phyloP scores from a whole-genome alignment of 106 monocot genomes.

The Allium sativum region DNA sequence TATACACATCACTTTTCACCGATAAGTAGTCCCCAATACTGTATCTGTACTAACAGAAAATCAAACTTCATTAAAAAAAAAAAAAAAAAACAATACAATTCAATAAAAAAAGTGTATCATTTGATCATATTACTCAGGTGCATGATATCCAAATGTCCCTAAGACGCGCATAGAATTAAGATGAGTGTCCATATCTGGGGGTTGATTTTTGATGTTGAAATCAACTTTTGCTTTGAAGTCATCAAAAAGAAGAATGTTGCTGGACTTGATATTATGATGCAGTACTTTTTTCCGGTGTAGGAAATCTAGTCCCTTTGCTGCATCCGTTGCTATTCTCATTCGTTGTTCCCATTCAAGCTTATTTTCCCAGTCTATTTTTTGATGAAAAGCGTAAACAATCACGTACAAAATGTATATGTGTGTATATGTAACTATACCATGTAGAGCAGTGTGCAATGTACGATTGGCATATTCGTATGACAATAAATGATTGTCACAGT shows the following conservation, averaged over 20 bases:
- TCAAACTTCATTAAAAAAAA: not conserved
- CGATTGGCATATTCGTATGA: not conserved
- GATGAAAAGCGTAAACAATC: not conserved
- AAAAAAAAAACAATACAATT: not conserved
- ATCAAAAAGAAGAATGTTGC: constrained; percentile 3
- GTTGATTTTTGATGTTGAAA: not conserved
- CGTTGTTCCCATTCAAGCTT: not conserved
- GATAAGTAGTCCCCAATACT: constrained; percentile 46
- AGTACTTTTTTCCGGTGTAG: not conserved
- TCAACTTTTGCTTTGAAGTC: constrained; percentile 4
- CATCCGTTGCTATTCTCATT: not conserved
- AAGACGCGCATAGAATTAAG: constrained; percentile 1
- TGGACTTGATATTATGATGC: constrained; percentile 1
- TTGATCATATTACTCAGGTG: constrained; percentile 1
- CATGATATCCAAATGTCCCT: constrained; percentile 2
- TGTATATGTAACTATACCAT: not conserved
- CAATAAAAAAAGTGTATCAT: not conserved
- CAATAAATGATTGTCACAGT: not conserved
- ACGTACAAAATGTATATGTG: not conserved
- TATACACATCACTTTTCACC: constrained; percentile 82
- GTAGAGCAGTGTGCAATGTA: not conserved
- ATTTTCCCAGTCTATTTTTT: not conserved
- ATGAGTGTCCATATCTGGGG: constrained; percentile 2
- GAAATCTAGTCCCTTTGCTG: constrained; percentile 4
- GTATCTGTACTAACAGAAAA: not conserved